Percentiles rank a stretch among this genome's conserved stretches.
Conservation (phyloP, 139 green algal species). For the Astrephomene gubernaculifera region DNA sequence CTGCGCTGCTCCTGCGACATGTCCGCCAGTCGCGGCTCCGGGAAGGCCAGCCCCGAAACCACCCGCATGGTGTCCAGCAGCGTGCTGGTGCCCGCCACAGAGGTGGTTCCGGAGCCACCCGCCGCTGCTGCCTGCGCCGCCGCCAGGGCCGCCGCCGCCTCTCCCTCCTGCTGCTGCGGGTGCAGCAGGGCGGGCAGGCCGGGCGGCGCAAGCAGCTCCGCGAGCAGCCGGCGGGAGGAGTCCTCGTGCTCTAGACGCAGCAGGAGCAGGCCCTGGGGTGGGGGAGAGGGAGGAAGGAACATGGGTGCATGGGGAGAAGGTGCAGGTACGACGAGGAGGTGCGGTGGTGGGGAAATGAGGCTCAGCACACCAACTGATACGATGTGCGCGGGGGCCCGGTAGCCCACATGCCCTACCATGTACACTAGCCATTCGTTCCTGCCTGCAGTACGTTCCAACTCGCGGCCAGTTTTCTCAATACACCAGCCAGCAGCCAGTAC, state of each 20-base stretch:
- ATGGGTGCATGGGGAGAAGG: too few relatives aligned
- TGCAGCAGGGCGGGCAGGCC: not conserved
- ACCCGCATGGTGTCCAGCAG: slow-evolving; percentile 44
- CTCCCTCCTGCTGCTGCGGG: too few relatives aligned
- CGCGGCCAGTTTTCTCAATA: too few relatives aligned
- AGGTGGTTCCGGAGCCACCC: not conserved
- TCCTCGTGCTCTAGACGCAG: slow-evolving; percentile 45
- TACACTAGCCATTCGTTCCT: too few relatives aligned
- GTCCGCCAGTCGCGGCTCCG: slow-evolving; percentile 25
- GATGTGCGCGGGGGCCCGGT: too few relatives aligned
- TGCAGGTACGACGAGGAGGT: too few relatives aligned
- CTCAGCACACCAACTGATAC: too few relatives aligned
- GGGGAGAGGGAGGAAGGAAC: not conserved
- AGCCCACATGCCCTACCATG: too few relatives aligned
- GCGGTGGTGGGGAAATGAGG: too few relatives aligned
- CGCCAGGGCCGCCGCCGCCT: not conserved
- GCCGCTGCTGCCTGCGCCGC: not conserved
- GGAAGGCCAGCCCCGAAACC: slow-evolving; percentile 1
- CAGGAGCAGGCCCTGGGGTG: slow-evolving; percentile 43
- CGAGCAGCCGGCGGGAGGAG: slow-evolving; percentile 49
- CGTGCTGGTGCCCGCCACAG: slow-evolving; percentile 20
- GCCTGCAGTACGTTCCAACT: too few relatives aligned
- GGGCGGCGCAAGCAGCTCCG: slow-evolving; percentile 50
- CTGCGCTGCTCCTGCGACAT: slow-evolving; percentile 36
- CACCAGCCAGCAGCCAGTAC: too few relatives aligned